phyloP scores from a whole-genome alignment of 2,329 filamentous ascomycete species.

The Sclerotinia spermophila region DNA sequence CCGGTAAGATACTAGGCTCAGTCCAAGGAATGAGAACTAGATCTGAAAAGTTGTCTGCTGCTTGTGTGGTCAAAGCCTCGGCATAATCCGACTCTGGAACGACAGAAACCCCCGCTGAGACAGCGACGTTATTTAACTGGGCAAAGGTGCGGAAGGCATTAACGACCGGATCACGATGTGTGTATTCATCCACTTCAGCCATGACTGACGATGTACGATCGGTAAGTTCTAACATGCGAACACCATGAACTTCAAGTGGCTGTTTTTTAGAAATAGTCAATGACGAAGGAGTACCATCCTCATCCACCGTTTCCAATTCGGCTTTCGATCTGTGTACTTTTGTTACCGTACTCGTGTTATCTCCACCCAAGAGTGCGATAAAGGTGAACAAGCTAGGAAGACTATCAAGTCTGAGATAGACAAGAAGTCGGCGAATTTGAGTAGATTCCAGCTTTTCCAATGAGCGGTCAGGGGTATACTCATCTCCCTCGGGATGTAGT shows the following conservation, averaged over 20 bases:
- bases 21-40: slow-evolving; percentile 87
- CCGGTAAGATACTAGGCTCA: slow-evolving; percentile 69
- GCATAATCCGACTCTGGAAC: slow-evolving; percentile 75
- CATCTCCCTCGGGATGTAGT: slow-evolving; percentile 39
- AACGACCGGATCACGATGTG: slow-evolving; percentile 74
- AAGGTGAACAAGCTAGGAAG: slow-evolving; percentile 79
- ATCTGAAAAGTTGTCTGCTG: slow-evolving; percentile 66
- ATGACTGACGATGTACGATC: slow-evolving; percentile 95
- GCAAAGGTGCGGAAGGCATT: slow-evolving; percentile 90
- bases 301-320: slow-evolving; percentile 31
- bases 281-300: slow-evolving; percentile 31
- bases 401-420: slow-evolving; percentile 81
- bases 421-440: slow-evolving; percentile 63
- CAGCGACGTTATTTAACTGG: slow-evolving; percentile 75
- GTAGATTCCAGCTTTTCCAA: slow-evolving; percentile 48
- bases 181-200: slow-evolving; percentile 76
- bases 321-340: slow-evolving; percentile 39
- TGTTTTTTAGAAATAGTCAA: slow-evolving; percentile 25
- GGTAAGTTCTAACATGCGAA: slow-evolving; percentile 83
- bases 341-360: slow-evolving; percentile 36
- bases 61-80: slow-evolving; percentile 69
- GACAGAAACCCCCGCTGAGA: slow-evolving; percentile 76
- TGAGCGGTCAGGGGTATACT: slow-evolving; percentile 33
- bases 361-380: slow-evolving; percentile 70
- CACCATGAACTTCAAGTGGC: slow-evolving; percentile 54